Base-by-base conservation (phyloP, 129 eudicot genomes). In the Scalesia atractyloides region DNA sequence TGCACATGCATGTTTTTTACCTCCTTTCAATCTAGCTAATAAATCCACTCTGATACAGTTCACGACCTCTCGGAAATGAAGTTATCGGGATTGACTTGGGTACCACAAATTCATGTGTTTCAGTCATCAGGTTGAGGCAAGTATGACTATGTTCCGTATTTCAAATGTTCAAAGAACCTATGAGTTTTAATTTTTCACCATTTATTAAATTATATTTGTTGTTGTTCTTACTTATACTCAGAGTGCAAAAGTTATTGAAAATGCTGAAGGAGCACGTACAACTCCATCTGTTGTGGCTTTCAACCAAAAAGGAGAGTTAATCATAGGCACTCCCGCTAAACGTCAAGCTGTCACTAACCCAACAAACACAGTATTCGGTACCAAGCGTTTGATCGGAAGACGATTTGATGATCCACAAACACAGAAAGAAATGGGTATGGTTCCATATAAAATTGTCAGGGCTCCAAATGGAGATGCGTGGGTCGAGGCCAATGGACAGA, bases 81-180 rank as follows among this genome's bases (percentile, higher is more conserved):
- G 96, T 94, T 9, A 90, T 94, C 77, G 98, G 98, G 47, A 94
- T 94, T 10, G 98, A 94, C 11, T 84, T 94, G 92, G 98, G 98
- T 74, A 94, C 98, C 66, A 94, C 98, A 47, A 94, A 94, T 76
- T 94, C 98, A 0, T 94, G 98, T 67, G 98, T 94, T 77, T 53
- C 98, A 2, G 96, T 94, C 71, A 94, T 94, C n/a, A n/a, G n/a
- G n/a, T n/a, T n/a, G n/a, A n/a, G 98, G 98, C 59, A 94, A 94
- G 98, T 90, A 41, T 24, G 62, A 53, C 33, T 26, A 26, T 26
- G 34, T 0, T 68, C 20, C 41, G 22, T 10, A 0, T 18, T 20
- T 39, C 16, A 39, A 2, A 15, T 70, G 4, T 56, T 44, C 12
- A 41, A 9, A 9, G 30, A 1, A 8, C 36, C 10, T 18, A 4